A percentile compares a stretch with the other conserved stretches of the same genome.
These are phyloP conservation scores for Phlebiopsis flavidoalba DNA, from an alignment of 768 basidiomycete species.

Conservation along the genomic window DNA sequence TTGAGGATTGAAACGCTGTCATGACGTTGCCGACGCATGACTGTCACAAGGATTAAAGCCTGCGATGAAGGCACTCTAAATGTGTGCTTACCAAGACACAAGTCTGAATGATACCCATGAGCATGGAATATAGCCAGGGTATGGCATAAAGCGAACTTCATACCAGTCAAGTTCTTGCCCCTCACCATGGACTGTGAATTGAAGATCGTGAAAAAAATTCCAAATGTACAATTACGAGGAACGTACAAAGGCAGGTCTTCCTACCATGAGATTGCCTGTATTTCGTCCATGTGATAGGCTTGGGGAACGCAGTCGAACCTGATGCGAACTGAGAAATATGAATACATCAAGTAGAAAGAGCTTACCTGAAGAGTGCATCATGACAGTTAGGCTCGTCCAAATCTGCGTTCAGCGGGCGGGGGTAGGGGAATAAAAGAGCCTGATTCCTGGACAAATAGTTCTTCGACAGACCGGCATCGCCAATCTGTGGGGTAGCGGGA, in stretches of 20 bases:
- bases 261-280: background rate
- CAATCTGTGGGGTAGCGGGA: constrained; percentile 1
- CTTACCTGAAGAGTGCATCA: constrained; percentile 20
- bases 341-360: background rate
- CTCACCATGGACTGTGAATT: constrained; percentile 20
- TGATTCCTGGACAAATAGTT: background rate
- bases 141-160: constrained; percentile 15
- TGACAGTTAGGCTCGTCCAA: constrained; percentile 8
- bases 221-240: background rate
- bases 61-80: too few species aligned
- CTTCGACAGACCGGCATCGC: constrained; percentile 17
- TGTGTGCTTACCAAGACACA: constrained; percentile 16
- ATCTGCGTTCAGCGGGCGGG: background rate
- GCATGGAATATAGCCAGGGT: constrained; percentile 26
- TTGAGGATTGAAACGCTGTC: constrained; percentile 18
- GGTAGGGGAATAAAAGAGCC: background rate
- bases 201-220: background rate
- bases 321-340: background rate
- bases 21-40: constrained; percentile 17
- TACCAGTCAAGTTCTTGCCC: constrained; percentile 19
- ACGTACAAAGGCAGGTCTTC: background rate
- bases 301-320: constrained; percentile 19
- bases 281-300: constrained; percentile 16
- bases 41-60: background rate
- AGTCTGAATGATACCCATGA: constrained; percentile 18